These are phyloP conservation scores for Irpex lacteus DNA, from an alignment of 1,284 basidiomycete species.

Conservation along the genomic window DNA sequence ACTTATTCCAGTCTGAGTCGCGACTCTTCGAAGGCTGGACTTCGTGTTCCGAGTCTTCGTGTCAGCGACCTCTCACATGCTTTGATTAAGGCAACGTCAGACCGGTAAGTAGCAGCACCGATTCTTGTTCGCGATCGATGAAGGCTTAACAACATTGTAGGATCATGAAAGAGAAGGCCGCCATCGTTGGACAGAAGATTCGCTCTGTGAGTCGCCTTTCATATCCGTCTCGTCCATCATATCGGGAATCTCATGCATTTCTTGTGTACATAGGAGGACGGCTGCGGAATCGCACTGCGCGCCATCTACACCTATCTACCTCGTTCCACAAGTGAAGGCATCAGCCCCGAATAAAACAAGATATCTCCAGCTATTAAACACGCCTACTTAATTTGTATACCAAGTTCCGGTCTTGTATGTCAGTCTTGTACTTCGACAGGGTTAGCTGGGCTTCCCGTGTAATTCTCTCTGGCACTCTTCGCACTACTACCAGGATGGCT, in stretches of 20 bases:
- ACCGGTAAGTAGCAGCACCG: conserved; percentile 32
- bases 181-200: conserved; percentile 61
- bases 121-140: neutral
- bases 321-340: conserved; percentile 31
- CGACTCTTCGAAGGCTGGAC: conserved; percentile 34
- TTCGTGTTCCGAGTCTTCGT: conserved; percentile 47
- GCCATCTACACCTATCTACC: conserved; percentile 49
- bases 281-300: conserved; percentile 45
- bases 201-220: conserved; percentile 39
- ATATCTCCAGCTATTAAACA: neutral
- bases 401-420: neutral
- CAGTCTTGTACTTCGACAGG: neutral
- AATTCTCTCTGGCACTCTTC: no score
- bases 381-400: neutral
- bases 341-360: conserved; percentile 8
- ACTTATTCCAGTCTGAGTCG: neutral
- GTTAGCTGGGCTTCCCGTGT: neutral
- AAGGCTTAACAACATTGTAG: conserved; percentile 21
- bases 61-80: conserved; percentile 51
- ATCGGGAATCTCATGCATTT: no score
- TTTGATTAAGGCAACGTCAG: conserved; percentile 51
- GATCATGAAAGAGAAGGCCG: conserved; percentile 64
- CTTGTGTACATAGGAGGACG: conserved; percentile 40
- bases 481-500: no score
- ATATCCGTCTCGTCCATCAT: no score